Conservation (phyloP, 2,329 filamentous ascomycete species). For the Bipolaris cookei region DNA sequence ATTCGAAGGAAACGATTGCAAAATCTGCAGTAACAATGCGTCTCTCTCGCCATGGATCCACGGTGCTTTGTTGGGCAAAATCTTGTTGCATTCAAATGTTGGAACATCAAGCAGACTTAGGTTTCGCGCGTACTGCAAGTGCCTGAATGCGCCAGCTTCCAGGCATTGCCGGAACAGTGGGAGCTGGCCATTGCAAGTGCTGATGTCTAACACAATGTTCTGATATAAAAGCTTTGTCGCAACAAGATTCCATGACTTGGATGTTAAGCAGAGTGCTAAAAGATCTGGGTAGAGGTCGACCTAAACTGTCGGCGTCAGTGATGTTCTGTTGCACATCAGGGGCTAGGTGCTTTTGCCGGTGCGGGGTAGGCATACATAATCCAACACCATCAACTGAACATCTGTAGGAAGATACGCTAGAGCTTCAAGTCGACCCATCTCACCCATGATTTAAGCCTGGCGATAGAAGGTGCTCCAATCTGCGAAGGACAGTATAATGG, state of each 20-base stretch:
- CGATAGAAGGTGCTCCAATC: background rate
- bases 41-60: background rate
- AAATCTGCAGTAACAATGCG: background rate
- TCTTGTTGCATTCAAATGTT: too few species aligned
- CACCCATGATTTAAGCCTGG: background rate
- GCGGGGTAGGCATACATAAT: background rate
- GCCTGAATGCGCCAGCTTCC: slow-evolving; percentile 3
- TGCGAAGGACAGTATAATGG: background rate
- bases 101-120: slow-evolving; percentile 11
- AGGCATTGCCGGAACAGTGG: slow-evolving; percentile 7
- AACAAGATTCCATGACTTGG: slow-evolving; percentile 7
- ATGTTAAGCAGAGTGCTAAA: slow-evolving; percentile 12
- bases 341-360: background rate
- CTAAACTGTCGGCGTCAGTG: background rate
- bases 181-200: slow-evolving; percentile 1
- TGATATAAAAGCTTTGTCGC: slow-evolving; percentile 11
- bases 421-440: background rate
- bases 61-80: too few species aligned
- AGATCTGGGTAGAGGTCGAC: slow-evolving; percentile 8
- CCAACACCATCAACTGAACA: background rate
- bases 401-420: background rate
- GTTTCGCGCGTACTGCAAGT: slow-evolving; percentile 6
- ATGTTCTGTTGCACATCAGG: background rate
- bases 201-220: slow-evolving; percentile 10
- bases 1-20: slow-evolving; percentile 8